A percentile compares a stretch with the other conserved stretches of the same genome.
Evolutionary conservation across 257 asterid genomes (phyloP).

Genomic region (Vinca minor): DNA sequence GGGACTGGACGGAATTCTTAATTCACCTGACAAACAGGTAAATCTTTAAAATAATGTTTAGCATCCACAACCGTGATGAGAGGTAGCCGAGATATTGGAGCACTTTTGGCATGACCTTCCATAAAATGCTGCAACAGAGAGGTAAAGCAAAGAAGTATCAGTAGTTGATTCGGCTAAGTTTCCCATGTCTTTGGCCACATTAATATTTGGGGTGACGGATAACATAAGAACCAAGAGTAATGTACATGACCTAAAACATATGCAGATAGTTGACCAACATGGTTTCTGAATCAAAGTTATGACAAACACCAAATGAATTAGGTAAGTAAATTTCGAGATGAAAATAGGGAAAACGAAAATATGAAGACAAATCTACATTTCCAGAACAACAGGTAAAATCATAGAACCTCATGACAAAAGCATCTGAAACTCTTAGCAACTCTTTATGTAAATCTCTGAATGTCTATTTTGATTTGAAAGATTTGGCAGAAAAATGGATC

Average conservation of each 20-base stretch:
- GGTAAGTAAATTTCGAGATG: background rate
- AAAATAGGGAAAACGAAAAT: background rate
- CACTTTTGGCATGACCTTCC: conserved; percentile 98
- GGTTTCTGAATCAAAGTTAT: background rate
- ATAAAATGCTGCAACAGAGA: conserved; percentile 77
- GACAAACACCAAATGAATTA: background rate
- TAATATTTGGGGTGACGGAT: background rate
- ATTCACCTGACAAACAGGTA: conserved; percentile 87
- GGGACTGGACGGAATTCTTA: conserved; percentile 6
- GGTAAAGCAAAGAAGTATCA: conserved; percentile 5
- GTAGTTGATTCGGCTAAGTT: background rate
- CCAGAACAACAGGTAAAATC: background rate
- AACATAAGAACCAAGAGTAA: background rate
- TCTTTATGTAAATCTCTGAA: background rate
- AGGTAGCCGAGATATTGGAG: conserved; percentile 94
- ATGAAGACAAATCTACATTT: background rate
- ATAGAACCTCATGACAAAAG: background rate
- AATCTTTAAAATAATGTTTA: conserved; percentile 60
- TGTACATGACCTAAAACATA: background rate
- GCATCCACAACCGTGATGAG: conserved; percentile 69
- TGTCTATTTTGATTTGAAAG: background rate
- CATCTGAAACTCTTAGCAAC: background rate
- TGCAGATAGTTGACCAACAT: background rate
- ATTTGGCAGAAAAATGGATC: background rate
- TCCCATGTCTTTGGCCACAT: background rate